Evolutionary conservation across 768 basidiomycete genomes (phyloP), one percentile per base, ranked within the genome.

Genomic region (Lanmaoa rubissima): DNA sequence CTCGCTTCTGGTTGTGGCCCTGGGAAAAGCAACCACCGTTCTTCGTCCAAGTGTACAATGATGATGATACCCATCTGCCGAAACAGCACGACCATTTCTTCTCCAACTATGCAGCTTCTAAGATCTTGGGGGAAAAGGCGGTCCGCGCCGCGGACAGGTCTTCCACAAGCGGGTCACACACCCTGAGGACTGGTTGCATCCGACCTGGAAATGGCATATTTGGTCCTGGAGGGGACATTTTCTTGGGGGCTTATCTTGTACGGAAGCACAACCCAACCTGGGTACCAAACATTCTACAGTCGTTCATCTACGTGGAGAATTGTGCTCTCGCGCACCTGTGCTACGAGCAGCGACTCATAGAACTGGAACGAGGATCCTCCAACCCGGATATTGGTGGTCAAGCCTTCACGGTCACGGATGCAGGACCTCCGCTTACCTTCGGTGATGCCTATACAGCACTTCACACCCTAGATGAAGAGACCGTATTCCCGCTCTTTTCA

Each of bases 121-220:
- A 92, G 66, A 63, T 73, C 9, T 69, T 74, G 28, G 88, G 82
- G 1, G 90, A 92, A 66, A 60, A 59, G 36, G 64, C 69, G 12
- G 80, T 84, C 13, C 72, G 79, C 51, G 61, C 64, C 61, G 68
- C 81, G 69, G 61, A 81, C 73, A 52, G 71, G 55, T 66, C 73
- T n/a, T 55, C 62, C 2, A 71, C 74, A 4, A 68, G 57, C 14
- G 17, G 65, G 73, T 19, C 57, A 42, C 54, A 57, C 21, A 63
- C 75, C 13, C 67, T 91, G 44, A 79, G 86, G 49, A 91, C 88
- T 9, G 88, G 90, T 0, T 86, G 82, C 58, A 76, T 92, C 42
- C 82, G 90, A n/a, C 90, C 90, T 3, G 88, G 89, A 1, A 90
- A 90, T 57, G 88, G 86, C 0, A 72, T 90, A 4, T 92, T 82